Base-by-base conservation (phyloP, 768 basidiomycete species). In the Sporobolomyces roseus region DNA sequence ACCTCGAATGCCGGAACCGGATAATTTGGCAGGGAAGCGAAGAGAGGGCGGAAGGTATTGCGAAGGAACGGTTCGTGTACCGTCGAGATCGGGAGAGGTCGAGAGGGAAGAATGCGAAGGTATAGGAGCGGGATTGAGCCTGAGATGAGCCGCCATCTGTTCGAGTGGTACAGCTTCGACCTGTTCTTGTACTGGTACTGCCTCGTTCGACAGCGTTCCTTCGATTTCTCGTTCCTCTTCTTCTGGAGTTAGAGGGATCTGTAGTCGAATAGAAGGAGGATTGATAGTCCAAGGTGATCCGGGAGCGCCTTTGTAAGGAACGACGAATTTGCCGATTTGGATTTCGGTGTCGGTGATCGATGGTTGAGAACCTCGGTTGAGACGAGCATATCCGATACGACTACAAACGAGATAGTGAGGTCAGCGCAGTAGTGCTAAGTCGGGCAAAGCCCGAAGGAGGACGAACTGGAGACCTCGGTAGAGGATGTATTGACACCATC, bases 281-380 rank as follows among this genome's bases (percentile, higher is more conserved):
- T 43, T 58, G 38, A 60, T 9, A 2, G 58, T 48, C 58, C 58
- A 60, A 9, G 58, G 58, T 3, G 58, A 60, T 3, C 58, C 58
- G 12, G 58, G 43, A 32, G 58, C 58, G 3, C 52, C 33, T n/a
- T 29, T 17, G 35, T 52, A 63, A 3, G 90, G 90, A 5, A 93
- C 77, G 55, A 88, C 83, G 75, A 92, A 93, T 77, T 89, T 90
- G 16, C 86, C 91, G 43, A 93, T 85, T 78, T 92, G 92, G 59
- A 92, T 82, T 75, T 93, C 91, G 1, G 92, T 93, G 75, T 94
- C 92, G 30, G 90, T 92, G 70, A 94, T 88, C 38, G 85, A 86
- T 29, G 89, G 86, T 25, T 90, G 84, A 16, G 90, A 89, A 23
- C 72, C 72, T 19, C 73, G 70, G 27, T 61, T 63, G 23, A 94